phyloP scores from a whole-genome alignment of 805 yeast genomes.

The Sugiyamaella lignohabitans region DNA sequence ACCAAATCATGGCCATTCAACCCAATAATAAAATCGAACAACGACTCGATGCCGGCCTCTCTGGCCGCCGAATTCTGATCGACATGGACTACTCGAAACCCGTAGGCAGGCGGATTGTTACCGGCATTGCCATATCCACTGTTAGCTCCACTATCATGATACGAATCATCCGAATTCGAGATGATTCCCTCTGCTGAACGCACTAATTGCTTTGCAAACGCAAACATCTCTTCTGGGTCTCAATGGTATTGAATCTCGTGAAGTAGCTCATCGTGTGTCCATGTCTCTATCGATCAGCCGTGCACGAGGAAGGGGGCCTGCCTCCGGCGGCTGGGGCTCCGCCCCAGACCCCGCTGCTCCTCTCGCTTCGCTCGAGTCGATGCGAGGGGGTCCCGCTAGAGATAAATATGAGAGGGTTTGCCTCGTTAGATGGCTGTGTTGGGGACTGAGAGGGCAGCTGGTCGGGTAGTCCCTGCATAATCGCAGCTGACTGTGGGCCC shows the following conservation, averaged over 20 bases:
- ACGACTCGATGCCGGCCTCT: constrained; percentile 61
- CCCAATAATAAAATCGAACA: constrained; percentile 83
- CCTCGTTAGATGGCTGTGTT: too few relatives aligned
- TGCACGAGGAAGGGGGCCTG: too few relatives aligned
- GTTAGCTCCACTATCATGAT: not conserved
- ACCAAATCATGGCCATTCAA: constrained; percentile 58
- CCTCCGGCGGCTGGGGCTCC: constrained; percentile 1
- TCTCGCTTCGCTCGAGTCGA: too few relatives aligned
- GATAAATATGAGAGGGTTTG: too few relatives aligned
- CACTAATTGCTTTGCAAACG: constrained; percentile 60
- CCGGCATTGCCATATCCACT: not conserved
- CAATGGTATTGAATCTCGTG: not conserved
- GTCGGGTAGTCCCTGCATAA: too few relatives aligned
- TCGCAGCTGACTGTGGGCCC: too few relatives aligned
- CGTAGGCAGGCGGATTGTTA: constrained; percentile 29
- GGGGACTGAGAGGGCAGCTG: too few relatives aligned
- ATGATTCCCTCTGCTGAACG: constrained; percentile 39
- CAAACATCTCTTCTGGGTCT: constrained; percentile 45
- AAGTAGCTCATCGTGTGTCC: not conserved
- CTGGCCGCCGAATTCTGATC: constrained; percentile 42
- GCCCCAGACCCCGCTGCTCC: not conserved
- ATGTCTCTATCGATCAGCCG: too few relatives aligned
- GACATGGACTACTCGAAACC: constrained; percentile 54
- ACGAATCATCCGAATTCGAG: constrained; percentile 18
- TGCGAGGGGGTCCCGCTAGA: too few relatives aligned